Evolutionary conservation across 805 yeast genomes (phyloP).

Genomic region (Metschnikowia kofuensis): DNA sequence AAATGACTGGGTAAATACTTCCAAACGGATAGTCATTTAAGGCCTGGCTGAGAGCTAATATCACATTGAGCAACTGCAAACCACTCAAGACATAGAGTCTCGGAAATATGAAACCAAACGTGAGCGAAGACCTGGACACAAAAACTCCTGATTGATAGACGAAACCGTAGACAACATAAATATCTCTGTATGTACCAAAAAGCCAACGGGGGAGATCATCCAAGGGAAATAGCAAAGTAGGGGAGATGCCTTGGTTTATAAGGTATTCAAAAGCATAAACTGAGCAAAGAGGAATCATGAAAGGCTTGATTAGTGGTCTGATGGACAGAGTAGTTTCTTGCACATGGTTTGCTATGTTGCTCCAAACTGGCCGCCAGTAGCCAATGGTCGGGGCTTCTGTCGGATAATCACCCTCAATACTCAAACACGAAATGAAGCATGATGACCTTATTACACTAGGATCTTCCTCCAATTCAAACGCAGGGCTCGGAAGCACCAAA

Average conservation of each 20-base stretch:
- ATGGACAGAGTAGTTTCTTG: slow-evolving; percentile 22
- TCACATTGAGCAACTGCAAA: slow-evolving; percentile 65
- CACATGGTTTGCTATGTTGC: slow-evolving; percentile 4
- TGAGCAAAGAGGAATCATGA: slow-evolving; percentile 77
- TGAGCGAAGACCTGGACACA: slow-evolving; percentile 80
- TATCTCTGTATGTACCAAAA: slow-evolving; percentile 70
- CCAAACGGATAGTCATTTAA: slow-evolving; percentile 53
- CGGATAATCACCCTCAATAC: neutral
- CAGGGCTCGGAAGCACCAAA: slow-evolving; percentile 21
- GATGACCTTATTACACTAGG: neutral
- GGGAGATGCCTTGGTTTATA: slow-evolving; percentile 89
- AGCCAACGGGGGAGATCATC: slow-evolving; percentile 57
- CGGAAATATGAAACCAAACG: slow-evolving; percentile 54
- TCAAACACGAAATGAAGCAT: neutral
- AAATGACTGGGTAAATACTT: slow-evolving; percentile 58
- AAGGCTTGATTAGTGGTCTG: slow-evolving; percentile 52
- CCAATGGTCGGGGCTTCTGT: neutral
- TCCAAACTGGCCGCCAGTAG: neutral
- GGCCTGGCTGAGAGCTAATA: slow-evolving; percentile 62
- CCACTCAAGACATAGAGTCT: slow-evolving; percentile 59
- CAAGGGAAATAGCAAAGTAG: slow-evolving; percentile 78
- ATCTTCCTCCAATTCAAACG: neutral
- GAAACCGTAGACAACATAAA: slow-evolving; percentile 88
- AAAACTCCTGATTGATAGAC: slow-evolving; percentile 91
- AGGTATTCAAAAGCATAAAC: slow-evolving; percentile 86